Evolutionary conservation across 495 filamentous ascomycete species (phyloP), one percentile per base, ranked within the genome.

Genomic region (Bacidia gigantensis): DNA sequence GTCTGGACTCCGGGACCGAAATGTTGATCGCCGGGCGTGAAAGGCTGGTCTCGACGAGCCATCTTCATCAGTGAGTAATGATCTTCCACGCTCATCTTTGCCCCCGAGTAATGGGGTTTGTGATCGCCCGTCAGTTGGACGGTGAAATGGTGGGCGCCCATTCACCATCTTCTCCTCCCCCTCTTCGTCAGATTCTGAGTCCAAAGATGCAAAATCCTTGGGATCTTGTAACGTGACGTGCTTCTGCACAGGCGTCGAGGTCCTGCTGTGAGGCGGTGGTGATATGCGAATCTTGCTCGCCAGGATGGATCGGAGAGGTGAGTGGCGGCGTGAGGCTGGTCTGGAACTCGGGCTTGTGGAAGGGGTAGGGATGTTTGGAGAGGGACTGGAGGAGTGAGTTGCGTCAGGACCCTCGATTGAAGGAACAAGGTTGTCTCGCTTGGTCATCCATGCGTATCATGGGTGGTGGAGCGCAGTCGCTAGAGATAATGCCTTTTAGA

Each of bases 1-100:
- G 26, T 79, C 76, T 14, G 83, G 77, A 55, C 76, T 82, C 54
- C 67, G 67, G 59, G 79, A 80, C 54, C 75, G 75, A 57, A 86
- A 77, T 9, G 80, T 78, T 21, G 79, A 73, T 39, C 73, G 69
- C 48, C 75, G 65, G 42, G 61, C 49, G 42, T 56, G 48, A 40
- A 61, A 58, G 45, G 58, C 50, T 57, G 68, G 63, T 43, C 65
- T 59, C 41, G 65, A 58, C 40, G 67, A 68, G 40, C 63, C 65
- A 49, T 64, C 68, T 3, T 46, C 48, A 1, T 21, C 52, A 9
- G 56, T 53, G 47, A 63, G 61, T 3, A 68, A 71, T 14, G 66
- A 49, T 46, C 77, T 71, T 7, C 66, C 72, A 32, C 70, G 65
- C 52, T 80, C 76, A 52, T 80, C 72, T 55, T 78, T 77, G 11